phyloP scores from a whole-genome alignment of 2,329 filamentous ascomycete species.

The Coccinonectria pachysandricola region DNA sequence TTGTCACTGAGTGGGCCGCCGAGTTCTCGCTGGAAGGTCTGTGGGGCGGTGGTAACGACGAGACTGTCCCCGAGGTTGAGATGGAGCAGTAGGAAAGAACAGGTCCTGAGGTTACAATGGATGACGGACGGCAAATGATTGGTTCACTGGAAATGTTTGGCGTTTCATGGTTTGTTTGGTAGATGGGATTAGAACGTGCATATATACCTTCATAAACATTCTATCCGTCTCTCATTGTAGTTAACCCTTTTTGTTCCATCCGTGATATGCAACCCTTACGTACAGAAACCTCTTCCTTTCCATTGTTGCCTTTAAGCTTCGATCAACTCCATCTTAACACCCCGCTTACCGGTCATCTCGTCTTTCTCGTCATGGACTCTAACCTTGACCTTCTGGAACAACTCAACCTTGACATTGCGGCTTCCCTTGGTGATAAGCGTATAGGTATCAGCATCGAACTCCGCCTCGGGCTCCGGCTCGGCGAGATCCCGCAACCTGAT shows the following conservation, averaged over 20 bases:
- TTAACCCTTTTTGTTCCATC: too few species aligned
- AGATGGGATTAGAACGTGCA: slow-evolving; percentile 19
- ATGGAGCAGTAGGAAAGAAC: slow-evolving; percentile 38
- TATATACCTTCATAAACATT: slow-evolving; percentile 13
- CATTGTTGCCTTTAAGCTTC: slow-evolving; percentile 17
- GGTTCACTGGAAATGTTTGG: slow-evolving; percentile 20
- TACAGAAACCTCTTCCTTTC: too few species aligned
- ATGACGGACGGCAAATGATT: slow-evolving; percentile 19
- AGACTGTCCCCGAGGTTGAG: slow-evolving; percentile 28
- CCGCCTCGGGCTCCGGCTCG: slow-evolving; percentile 65
- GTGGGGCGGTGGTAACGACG: slow-evolving; percentile 63
- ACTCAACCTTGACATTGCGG: slow-evolving; percentile 53
- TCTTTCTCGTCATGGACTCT: slow-evolving; percentile 88
- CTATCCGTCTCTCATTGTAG: not conserved
- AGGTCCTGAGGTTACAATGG: slow-evolving; percentile 8
- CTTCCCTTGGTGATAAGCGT: slow-evolving; percentile 52
- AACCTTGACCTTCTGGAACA: slow-evolving; percentile 89
- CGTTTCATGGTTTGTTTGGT: slow-evolving; percentile 24
- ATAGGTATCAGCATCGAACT: slow-evolving; percentile 81
- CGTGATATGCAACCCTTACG: too few species aligned
- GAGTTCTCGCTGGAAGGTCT: slow-evolving; percentile 93
- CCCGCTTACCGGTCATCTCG: slow-evolving; percentile 90
- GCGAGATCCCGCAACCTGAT: slow-evolving; percentile 79
- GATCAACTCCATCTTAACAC: slow-evolving; percentile 66
- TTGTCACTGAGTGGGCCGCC: slow-evolving; percentile 85